A percentile compares a stretch with the other conserved stretches of the same genome.
Conservation (phyloP, 1,139 yeast genomes). For the Lodderomyces margitis region DNA sequence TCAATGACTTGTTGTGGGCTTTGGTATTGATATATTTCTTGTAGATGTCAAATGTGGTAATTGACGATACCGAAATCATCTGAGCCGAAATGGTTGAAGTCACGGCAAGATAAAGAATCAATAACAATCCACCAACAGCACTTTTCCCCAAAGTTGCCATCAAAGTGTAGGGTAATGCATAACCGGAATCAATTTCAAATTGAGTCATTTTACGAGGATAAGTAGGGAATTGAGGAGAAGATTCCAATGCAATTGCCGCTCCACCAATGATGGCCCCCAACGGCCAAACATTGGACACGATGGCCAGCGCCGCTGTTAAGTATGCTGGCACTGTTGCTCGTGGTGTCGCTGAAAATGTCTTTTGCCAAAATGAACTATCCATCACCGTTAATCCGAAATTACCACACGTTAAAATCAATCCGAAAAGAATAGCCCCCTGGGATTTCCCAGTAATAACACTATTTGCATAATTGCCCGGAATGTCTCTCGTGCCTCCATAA, state of each 20-base stretch:
- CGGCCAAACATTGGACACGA: slow-evolving; percentile 54
- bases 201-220: slow-evolving; percentile 59
- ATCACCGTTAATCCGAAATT: slow-evolving; percentile 87
- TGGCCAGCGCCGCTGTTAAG: slow-evolving; percentile 78
- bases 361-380: slow-evolving; percentile 88
- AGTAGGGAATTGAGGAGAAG: slow-evolving; percentile 68
- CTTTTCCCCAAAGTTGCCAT: slow-evolving; percentile 71
- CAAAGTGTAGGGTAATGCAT: slow-evolving; percentile 84
- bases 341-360: slow-evolving; percentile 87
- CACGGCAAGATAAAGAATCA: slow-evolving; percentile 79
- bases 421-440: slow-evolving; percentile 75
- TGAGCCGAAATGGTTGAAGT: slow-evolving; percentile 85
- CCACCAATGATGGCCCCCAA: slow-evolving; percentile 81
- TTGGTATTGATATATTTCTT: slow-evolving; percentile 73
- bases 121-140: slow-evolving; percentile 79
- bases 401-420: slow-evolving; percentile 79
- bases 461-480: slow-evolving; percentile 66
- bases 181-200: slow-evolving; percentile 73
- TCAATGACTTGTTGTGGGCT: slow-evolving; percentile 70
- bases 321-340: slow-evolving; percentile 85
- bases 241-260: slow-evolving; percentile 71
- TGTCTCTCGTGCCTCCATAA: slow-evolving; percentile 49
- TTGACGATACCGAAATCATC: slow-evolving; percentile 80
- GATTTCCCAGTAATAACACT: slow-evolving; percentile 81
- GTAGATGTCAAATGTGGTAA: slow-evolving; percentile 81